These are phyloP conservation scores for Lactifluus pinguis DNA, from an alignment of 768 basidiomycete species.

Conservation along the genomic window DNA sequence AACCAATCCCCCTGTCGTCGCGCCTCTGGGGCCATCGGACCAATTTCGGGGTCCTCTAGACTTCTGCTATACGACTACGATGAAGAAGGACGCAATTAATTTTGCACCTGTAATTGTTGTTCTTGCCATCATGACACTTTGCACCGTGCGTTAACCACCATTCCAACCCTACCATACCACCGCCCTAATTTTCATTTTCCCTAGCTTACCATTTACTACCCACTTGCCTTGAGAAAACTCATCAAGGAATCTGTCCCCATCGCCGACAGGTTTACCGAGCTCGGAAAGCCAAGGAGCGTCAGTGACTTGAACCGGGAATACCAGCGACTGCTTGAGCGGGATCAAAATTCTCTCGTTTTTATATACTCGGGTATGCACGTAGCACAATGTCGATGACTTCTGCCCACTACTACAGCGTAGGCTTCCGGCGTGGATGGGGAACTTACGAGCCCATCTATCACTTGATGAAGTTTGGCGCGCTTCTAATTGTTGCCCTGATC, in stretches of 20 bases:
- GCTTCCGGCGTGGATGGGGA: conserved; percentile 61
- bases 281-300: conserved; percentile 50
- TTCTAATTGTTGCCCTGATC: conserved; percentile 57
- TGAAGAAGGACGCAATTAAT: conserved; percentile 61
- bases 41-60: conserved; percentile 55
- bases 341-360: conserved; percentile 60
- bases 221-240: conserved; percentile 48
- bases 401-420: conserved; percentile 28
- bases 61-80: conserved; percentile 75
- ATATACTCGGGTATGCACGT: conserved; percentile 54
- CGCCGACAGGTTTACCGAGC: conserved; percentile 59
- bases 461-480: conserved; percentile 59
- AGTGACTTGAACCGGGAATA: conserved; percentile 63
- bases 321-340: conserved; percentile 51
- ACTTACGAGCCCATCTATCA: conserved; percentile 57
- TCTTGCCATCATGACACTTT: conserved; percentile 44
- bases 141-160: conserved; percentile 34
- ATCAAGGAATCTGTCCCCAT: conserved; percentile 51
- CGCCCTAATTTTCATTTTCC: neutral
- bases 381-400: neutral
- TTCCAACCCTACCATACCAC: neutral
- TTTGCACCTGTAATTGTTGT: conserved; percentile 55
- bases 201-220: conserved; percentile 65
- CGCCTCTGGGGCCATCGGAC: conserved; percentile 45
- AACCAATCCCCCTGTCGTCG: conserved; percentile 37